These are phyloP conservation scores for Solanum pennellii DNA, from an alignment of 257 asterid species.

Conservation along the genomic window DNA sequence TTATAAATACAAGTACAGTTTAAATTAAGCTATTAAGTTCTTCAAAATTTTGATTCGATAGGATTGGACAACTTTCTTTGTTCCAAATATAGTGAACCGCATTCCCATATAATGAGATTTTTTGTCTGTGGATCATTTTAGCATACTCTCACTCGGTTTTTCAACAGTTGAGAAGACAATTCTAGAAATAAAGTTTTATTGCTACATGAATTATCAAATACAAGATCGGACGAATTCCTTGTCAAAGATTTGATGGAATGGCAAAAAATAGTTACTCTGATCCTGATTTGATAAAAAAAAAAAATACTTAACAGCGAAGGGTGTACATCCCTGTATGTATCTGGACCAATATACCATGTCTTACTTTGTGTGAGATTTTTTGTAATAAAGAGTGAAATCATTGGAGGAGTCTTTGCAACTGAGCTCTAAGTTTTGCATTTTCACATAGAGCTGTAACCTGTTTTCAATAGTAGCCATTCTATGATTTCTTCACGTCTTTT, in stretches of 20 bases:
- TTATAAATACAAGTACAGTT: too few species aligned
- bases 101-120: too few species aligned
- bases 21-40: too few species aligned
- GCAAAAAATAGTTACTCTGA: not conserved
- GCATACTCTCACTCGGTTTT: not conserved
- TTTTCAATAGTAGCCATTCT: not conserved
- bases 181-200: not conserved
- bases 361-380: not conserved
- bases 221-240: not conserved
- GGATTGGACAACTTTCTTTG: too few species aligned
- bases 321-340: not conserved
- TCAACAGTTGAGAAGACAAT: not conserved
- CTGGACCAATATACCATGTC: not conserved
- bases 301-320: not conserved
- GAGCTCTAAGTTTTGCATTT: not conserved
- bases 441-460: not conserved
- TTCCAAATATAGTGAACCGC: too few species aligned
- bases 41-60: not conserved
- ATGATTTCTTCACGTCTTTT: too few species aligned
- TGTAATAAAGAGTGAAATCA: not conserved
- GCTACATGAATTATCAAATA: not conserved
- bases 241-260: not conserved
- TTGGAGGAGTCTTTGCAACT: not conserved
- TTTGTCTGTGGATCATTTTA: not conserved
- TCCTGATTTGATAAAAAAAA: not conserved